Base-by-base conservation (phyloP, 1,284 basidiomycete genomes). In the Pascua guehoae region DNA sequence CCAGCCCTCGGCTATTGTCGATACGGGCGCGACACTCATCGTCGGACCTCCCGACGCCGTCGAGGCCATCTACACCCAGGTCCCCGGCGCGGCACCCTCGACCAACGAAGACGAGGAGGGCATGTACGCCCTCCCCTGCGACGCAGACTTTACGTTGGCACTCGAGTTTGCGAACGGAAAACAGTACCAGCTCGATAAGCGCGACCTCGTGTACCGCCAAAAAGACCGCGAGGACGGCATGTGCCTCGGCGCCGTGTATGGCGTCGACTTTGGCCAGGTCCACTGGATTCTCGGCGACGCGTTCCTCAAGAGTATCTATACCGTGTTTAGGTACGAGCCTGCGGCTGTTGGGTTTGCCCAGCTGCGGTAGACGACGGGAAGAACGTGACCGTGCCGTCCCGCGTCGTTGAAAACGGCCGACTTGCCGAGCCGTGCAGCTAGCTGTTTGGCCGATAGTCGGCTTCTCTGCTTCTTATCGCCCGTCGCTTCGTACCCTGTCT, bases 261-360 rank as follows among this genome's bases (percentile, higher is more conserved):
- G 10, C 65, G 12, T 62, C 66, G 5, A 53, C 36, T 14, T 66
- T 66, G 17, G 67, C 70, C n/a, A 64, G 73, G 24, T 32, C 24
- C 24, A 32, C 24, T 32, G 24, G 24, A 69, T 75, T 48, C 68
- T 77, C 8, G 75, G 75, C 2, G 73, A 71, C 53, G 68, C 72
- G 18, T 70, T 71, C 39, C 49, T 82, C 81, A 96, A 94, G 84
- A 94, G 92, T 68, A 89, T 91, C 0, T 95, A 92, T 77, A 86
- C 88, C 0, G 88, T 91, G 4, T 93, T 87, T 79, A 83, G 88
- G 40, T 88, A 85, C 62, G 75, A 79, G 24, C 88, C 90, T 0
- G 75, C 87, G 0, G 85, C 89, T 2, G 84, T 94, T 50, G 91
- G 92, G 0, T 93, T 94, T 68, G 91, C 91, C 8, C 57, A 78